Percentiles rank a stretch among this genome's conserved stretches.
These are phyloP conservation scores for Asterophora parasitica DNA, from an alignment of 768 basidiomycete genomes.

Conservation along the genomic window DNA sequence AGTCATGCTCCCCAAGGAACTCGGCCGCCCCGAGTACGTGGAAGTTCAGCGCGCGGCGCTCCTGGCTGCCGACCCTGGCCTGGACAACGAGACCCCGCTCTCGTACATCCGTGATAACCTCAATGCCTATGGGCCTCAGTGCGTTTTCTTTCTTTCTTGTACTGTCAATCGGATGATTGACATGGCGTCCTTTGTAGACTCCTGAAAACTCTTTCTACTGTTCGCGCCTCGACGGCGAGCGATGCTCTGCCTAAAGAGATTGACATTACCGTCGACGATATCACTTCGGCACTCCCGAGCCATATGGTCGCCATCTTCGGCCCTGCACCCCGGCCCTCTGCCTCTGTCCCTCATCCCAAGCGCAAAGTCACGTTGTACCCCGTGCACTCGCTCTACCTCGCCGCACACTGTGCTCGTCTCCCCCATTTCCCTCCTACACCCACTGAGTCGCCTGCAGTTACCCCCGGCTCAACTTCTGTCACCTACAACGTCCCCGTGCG, in stretches of 20 bases:
- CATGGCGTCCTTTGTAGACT: conserved; percentile 23
- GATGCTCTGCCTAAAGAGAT: conserved; percentile 40
- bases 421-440: conserved; percentile 44
- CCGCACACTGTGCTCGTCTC: conserved; percentile 62
- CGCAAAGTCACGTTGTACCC: conserved; percentile 50
- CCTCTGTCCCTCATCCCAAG: conserved; percentile 13
- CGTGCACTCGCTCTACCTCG: conserved; percentile 65
- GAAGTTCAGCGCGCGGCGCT: conserved; percentile 45
- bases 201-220: conserved; percentile 34
- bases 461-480: conserved; percentile 4
- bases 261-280: conserved; percentile 33
- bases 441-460: not conserved
- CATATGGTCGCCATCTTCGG: conserved; percentile 50
- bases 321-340: not conserved
- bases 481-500: conserved; percentile 48
- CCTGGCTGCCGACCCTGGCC: conserved; percentile 43
- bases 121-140: conserved; percentile 38
- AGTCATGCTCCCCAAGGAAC: conserved; percentile 45
- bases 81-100: conserved; percentile 41
- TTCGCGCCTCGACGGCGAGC: conserved; percentile 26
- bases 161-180: not conserved
- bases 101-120: conserved; percentile 49
- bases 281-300: conserved; percentile 34
- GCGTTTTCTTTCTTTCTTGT: conserved; percentile 18
- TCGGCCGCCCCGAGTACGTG: conserved; percentile 46